Percentiles rank a stretch among this genome's conserved stretches.
Evolutionary conservation across 2,329 filamentous ascomycete genomes (phyloP).

Genomic region (Ophiocordyceps polyrhachis-furcata): DNA sequence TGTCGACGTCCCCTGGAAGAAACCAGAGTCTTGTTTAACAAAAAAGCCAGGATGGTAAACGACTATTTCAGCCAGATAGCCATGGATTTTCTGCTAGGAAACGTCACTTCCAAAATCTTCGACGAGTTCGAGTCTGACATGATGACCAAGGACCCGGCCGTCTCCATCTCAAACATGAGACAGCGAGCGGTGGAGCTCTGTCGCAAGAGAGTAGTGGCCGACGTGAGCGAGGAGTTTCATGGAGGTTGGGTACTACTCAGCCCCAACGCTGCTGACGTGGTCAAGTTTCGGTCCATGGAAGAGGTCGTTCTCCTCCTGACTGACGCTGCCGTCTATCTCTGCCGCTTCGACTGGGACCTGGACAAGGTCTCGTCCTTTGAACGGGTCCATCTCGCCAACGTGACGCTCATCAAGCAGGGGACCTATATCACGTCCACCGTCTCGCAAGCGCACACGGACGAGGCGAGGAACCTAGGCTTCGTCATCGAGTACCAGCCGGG

Average conservation of each 20-base stretch:
- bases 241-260: slow-evolving; percentile 79
- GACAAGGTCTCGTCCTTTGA: slow-evolving; percentile 93
- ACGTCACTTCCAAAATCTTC: slow-evolving; percentile 69
- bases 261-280: slow-evolving; percentile 50
- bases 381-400: slow-evolving; percentile 56
- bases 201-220: slow-evolving; percentile 67
- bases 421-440: slow-evolving; percentile 84
- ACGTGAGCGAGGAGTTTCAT: slow-evolving; percentile 68
- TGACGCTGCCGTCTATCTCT: slow-evolving; percentile 68
- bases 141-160: slow-evolving; percentile 79
- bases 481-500: slow-evolving; percentile 60
- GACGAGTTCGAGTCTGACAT: slow-evolving; percentile 89
- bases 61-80: slow-evolving; percentile 93
- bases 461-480: slow-evolving; percentile 66
- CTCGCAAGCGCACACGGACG: slow-evolving; percentile 57
- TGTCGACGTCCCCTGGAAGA: slow-evolving; percentile 8
- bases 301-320: slow-evolving; percentile 81
- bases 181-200: slow-evolving; percentile 82
- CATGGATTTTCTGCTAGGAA: slow-evolving; percentile 86
- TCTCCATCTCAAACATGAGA: slow-evolving; percentile 68
- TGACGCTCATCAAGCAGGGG: slow-evolving; percentile 57
- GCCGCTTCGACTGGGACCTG: slow-evolving; percentile 82
- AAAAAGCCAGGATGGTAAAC: slow-evolving; percentile 63
- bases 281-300: slow-evolving; percentile 58
- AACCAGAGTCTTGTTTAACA: slow-evolving; percentile 3